Base-by-base conservation (phyloP, 2,329 filamentous ascomycete genomes). In the Cercospora sp. region DNA sequence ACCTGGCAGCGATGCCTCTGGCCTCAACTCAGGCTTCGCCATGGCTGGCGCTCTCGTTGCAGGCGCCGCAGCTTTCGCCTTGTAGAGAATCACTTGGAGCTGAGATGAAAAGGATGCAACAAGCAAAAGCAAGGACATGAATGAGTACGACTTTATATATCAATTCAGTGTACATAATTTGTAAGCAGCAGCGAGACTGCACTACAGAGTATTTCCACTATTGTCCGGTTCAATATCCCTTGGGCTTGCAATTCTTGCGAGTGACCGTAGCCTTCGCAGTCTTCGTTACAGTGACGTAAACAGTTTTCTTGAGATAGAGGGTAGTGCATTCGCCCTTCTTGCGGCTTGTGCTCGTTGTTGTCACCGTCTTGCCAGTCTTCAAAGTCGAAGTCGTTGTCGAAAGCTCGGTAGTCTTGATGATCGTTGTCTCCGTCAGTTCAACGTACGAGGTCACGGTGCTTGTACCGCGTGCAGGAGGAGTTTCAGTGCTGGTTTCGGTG, bases 21-120 rank as follows among this genome's bases (percentile, higher is more conserved):
- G 60, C 39, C 36, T 67, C 30, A 31, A 45, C 2, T 63, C 65
- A 2, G 62, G 51, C 16, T 39, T 59, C 51, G 65, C 65, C 5
- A 58, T 66, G 64, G 59, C 45, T 10, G 64, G 59, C n/a, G 64
- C 64, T 6, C 45, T 66, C 3, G 33, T 39, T 42, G 64, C 59
- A 28, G 64, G 59, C 48, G 64, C 48, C 20, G 42, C 45, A 13
- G 64, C 64, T 30, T 66, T 66, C 55, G 64, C 55, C 2, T 30
- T 66, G 59, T 66, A 66, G 30, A n/a, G 16, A 36, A 1, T 3
- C 13, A 31, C 6, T 13, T 18, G 16, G 3, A 23, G 45, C 18
- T 23, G 13, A 31, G 8, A 31, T 31, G 55, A 3, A 36, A 18
- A 36, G 2, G 1, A 36, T 59, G 28, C 7, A 33, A 36, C 7